Percentiles rank a stretch among this genome's conserved stretches.
Evolutionary conservation across 768 basidiomycete species (phyloP).

Genomic region (Trametes sanguinea): DNA sequence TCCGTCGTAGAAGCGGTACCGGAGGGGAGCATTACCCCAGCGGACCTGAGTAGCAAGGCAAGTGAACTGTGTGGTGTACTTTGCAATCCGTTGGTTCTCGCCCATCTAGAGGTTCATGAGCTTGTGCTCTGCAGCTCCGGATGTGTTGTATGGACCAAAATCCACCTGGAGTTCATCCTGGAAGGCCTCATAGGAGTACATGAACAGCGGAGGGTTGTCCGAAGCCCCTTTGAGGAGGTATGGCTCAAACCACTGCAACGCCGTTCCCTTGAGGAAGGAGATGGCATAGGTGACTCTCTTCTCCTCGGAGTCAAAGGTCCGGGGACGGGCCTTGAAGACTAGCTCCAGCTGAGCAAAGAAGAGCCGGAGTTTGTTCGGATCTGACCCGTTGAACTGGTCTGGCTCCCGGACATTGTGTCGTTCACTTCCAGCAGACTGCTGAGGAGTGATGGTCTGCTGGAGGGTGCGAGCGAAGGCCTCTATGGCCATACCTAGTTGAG

Average conservation of each 20-base stretch:
- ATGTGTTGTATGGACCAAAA: not conserved
- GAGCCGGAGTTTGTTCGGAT: not conserved
- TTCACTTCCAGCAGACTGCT: not conserved
- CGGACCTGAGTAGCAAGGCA: not conserved
- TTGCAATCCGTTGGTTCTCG: constrained; percentile 4
- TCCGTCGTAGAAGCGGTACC: constrained; percentile 20
- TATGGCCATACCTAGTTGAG: too few species aligned
- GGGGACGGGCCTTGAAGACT: not conserved
- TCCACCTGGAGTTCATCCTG: not conserved
- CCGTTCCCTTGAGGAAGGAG: constrained; percentile 1
- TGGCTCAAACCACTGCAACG: too few species aligned
- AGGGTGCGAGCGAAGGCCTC: too few species aligned
- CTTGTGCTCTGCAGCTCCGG: not conserved
- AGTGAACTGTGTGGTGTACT: constrained; percentile 7
- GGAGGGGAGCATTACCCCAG: constrained; percentile 16
- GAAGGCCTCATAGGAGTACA: not conserved
- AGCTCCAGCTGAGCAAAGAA: not conserved
- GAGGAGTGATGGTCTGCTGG: too few species aligned
- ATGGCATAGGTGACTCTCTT: constrained; percentile 8
- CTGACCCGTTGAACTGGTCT: constrained; percentile 13
- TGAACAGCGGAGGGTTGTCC: not conserved
- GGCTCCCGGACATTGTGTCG: constrained; percentile 15
- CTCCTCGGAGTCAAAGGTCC: constrained; percentile 2
- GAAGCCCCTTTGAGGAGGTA: too few species aligned
- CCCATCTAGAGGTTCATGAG: not conserved